Evolutionary conservation across 805 yeast species (phyloP), one percentile per base, ranked within the genome.

Genomic region (Yamadazyma phyllophila): DNA sequence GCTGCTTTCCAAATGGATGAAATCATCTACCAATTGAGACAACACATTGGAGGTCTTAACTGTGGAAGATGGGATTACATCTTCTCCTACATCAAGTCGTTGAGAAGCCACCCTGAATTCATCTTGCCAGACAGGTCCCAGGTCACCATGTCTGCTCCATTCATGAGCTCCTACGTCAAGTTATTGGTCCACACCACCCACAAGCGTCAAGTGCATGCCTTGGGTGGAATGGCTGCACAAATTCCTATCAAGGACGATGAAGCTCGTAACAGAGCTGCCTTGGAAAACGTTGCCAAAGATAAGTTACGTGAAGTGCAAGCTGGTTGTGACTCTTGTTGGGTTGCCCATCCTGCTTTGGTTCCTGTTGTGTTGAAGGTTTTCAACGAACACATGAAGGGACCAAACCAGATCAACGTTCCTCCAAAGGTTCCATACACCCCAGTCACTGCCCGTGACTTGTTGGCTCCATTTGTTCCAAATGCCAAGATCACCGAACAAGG

Each of bases 41-140:
- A 80, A 42, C 95, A 86, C 65, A 83, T 86, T 44, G 77, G 85
- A 8, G 95, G 94, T 46, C 76, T 86, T 65, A 86, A 86, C 70
- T 86, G 94, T 75, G 95, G 95, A 56, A 78, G 95, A 69, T 86
- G 94, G 92, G 95, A 86, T 67, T 86, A 86, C 69, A 85, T 86
- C 66, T 86, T 86, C 70, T 81, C 88, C 32, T 83, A 88, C 51
- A 85, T 86, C 64, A 86, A 86, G 67, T 74, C 86, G 36, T 76
- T 86, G 54, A 78, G 90, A 69, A 83, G 82, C 66, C 78, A 80
- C 57, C 77, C 81, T 43, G 77, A 77, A 38, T 82, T 80, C 59
- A 74, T 86, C 48, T 70, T 86, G 51, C 94, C 95, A n/a, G 86
- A 85, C 69, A 74, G 95, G 65, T 81, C 81, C 47, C 85, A 77